These are phyloP conservation scores for Stylonectria norvegica DNA, from an alignment of 2,329 filamentous ascomycete species.

Conservation along the genomic window DNA sequence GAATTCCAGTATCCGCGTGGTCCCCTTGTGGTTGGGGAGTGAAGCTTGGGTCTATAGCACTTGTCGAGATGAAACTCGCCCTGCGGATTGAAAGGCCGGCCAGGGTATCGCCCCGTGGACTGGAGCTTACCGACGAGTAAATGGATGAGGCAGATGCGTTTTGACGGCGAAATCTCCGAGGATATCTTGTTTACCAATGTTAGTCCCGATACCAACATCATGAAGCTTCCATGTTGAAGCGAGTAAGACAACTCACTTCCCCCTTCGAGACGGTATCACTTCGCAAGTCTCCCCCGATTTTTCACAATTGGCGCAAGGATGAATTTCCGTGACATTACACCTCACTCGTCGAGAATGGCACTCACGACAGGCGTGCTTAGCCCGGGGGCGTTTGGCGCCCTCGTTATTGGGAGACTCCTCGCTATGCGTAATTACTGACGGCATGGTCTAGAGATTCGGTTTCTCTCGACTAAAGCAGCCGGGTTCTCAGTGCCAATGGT, in stretches of 20 bases:
- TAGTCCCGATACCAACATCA: not conserved
- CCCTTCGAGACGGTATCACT: conserved; percentile 32
- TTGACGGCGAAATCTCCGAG: conserved; percentile 18
- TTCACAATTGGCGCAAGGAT: conserved; percentile 33
- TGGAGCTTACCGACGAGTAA: not conserved
- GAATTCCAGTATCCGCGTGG: conserved; percentile 2
- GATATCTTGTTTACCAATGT: conserved; percentile 18
- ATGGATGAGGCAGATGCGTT: conserved; percentile 2
- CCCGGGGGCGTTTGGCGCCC: conserved; percentile 33
- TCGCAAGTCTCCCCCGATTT: conserved; percentile 27
- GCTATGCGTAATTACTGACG: conserved; percentile 1
- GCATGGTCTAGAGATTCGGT: too few relatives aligned
- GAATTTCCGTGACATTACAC: conserved; percentile 34
- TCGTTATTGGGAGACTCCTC: conserved; percentile 5
- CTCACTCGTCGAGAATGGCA: conserved; percentile 35
- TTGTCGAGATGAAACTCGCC: not conserved
- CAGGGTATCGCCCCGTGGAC: not conserved
- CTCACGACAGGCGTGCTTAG: conserved; percentile 34
- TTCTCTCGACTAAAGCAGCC: too few relatives aligned
- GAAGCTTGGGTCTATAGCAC: not conserved
- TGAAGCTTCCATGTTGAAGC: too few relatives aligned
- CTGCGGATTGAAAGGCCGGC: too few relatives aligned
- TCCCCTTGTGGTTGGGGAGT: conserved; percentile 2
- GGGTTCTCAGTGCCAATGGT: too few relatives aligned
- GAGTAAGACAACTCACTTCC: conserved; percentile 24